Conservation (phyloP, 1,139 yeast species). For the Nakaseomyces glabratus region DNA sequence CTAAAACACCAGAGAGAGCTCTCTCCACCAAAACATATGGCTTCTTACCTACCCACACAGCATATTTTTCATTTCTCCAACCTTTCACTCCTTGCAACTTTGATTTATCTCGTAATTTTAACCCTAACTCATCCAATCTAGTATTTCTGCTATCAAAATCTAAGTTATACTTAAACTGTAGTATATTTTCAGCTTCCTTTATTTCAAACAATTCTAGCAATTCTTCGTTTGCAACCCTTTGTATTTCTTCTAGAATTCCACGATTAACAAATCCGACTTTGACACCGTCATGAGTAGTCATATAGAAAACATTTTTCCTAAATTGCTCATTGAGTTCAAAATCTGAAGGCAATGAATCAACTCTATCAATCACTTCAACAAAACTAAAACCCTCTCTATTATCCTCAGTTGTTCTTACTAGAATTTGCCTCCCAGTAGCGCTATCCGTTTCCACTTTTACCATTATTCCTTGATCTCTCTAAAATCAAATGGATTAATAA, state of each 20-base stretch:
- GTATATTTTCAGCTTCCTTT: constrained; percentile 8
- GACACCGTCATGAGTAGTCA: constrained; percentile 20
- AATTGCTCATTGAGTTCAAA: constrained; percentile 16
- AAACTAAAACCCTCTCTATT: constrained; percentile 19
- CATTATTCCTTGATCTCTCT: too few relatives aligned
- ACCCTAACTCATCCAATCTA: constrained; percentile 19
- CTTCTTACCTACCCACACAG: constrained; percentile 50
- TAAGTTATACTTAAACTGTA: constrained; percentile 14
- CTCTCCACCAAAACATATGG: constrained; percentile 72
- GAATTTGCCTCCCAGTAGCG: constrained; percentile 14
- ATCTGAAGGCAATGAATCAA: constrained; percentile 26
- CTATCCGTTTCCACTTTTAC: constrained; percentile 16
- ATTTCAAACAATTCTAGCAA: constrained; percentile 15
- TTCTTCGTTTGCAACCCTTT: constrained; percentile 9
- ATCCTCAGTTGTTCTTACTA: constrained; percentile 24
- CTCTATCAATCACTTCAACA: constrained; percentile 21
- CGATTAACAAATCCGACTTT: constrained; percentile 24
- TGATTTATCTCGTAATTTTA: constrained; percentile 14
- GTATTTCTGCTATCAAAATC: constrained; percentile 21
- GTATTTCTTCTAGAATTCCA: constrained; percentile 21
- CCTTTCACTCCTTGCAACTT: constrained; percentile 40
- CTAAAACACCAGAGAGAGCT: constrained; percentile 69
- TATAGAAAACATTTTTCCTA: constrained; percentile 18
- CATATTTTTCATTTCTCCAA: constrained; percentile 83
- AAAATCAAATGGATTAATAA: too few relatives aligned